Evolutionary conservation across 2,329 filamentous ascomycete genomes (phyloP).

Genomic region (Cercospora beticola): DNA sequence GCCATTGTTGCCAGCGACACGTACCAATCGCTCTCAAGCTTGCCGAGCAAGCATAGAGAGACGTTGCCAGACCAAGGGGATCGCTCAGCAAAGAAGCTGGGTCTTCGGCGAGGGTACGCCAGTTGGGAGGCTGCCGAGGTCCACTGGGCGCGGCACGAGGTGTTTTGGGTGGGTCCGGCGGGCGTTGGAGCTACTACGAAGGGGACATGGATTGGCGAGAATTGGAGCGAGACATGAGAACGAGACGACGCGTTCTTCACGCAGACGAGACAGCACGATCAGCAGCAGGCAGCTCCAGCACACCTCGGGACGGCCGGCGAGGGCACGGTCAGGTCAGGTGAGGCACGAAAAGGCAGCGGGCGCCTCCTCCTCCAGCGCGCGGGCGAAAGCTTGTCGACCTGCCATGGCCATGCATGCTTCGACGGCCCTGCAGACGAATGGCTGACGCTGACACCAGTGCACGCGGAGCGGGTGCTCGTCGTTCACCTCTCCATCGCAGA

Average conservation of each 20-base stretch:
- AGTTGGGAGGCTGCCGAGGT: conserved; percentile 8
- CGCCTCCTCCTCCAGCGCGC: neutral
- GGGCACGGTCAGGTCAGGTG: conserved; percentile 5
- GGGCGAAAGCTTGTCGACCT: neutral
- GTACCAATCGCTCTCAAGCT: conserved; percentile 11
- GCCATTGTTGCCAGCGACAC: conserved; percentile 41
- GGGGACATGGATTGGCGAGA: neutral
- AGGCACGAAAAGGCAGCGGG: neutral
- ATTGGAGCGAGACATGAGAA: neutral
- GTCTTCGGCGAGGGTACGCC: conserved; percentile 4
- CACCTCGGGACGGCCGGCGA: neutral
- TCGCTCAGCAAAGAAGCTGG: conserved; percentile 8
- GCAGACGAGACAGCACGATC: neutral
- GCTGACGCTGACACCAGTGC: neutral
- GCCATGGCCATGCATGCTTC: neutral
- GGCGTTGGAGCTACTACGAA: neutral
- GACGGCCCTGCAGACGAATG: neutral
- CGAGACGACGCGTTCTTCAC: neutral
- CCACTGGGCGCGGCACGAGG: conserved; percentile 1
- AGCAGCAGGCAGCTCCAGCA: neutral
- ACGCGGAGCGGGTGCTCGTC: too few relatives aligned
- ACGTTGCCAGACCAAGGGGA: conserved; percentile 10
- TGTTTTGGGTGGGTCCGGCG: conserved; percentile 5
- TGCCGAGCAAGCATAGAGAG: conserved; percentile 10
- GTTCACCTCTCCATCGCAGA: too few relatives aligned